These are phyloP conservation scores for Exobasidium rhododendri DNA, from an alignment of 1,284 basidiomycete species.

Conservation along the genomic window DNA sequence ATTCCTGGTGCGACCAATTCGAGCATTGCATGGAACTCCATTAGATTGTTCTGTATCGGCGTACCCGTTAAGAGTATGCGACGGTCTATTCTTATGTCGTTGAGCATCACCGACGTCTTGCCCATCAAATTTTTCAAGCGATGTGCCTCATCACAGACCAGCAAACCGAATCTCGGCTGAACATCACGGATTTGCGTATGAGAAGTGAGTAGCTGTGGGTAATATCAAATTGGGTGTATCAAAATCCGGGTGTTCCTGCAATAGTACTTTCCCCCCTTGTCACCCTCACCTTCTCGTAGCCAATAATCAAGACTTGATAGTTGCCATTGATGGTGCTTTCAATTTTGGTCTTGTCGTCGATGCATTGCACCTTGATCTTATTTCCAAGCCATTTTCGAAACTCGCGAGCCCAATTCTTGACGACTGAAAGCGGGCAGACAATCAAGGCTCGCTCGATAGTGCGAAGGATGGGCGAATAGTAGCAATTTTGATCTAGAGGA, in stretches of 20 bases:
- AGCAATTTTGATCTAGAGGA: constrained; percentile 28
- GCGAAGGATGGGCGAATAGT: constrained; percentile 37
- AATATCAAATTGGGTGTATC: too few relatives aligned
- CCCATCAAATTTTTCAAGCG: constrained; percentile 86
- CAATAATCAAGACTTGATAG: constrained; percentile 81
- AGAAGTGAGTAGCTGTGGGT: constrained; percentile 30
- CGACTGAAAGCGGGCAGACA: constrained; percentile 88
- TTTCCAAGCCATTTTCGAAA: constrained; percentile 80
- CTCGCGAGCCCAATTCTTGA: constrained; percentile 95
- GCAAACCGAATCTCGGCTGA: constrained; percentile 77
- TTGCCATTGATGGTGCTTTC: constrained; percentile 55
- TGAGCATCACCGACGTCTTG: constrained; percentile 87
- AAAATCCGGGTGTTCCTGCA: too few relatives aligned
- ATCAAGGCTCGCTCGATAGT: constrained; percentile 59
- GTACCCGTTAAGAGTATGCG: constrained; percentile 87
- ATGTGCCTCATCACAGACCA: constrained; percentile 97
- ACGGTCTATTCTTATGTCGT: constrained; percentile 69
- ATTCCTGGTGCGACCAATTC: constrained; percentile 91
- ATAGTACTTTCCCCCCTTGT: too few relatives aligned
- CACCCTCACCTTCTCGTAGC: constrained; percentile 79
- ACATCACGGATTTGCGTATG: constrained; percentile 31
- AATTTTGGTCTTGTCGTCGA: constrained; percentile 59
- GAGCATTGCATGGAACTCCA: constrained; percentile 93
- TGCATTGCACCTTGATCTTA: constrained; percentile 72
- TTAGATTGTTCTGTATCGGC: constrained; percentile 89